Percentiles rank a stretch among this genome's conserved stretches.
Evolutionary conservation across 1,284 basidiomycete genomes (phyloP).

Genomic region (Boletus calvinii): DNA sequence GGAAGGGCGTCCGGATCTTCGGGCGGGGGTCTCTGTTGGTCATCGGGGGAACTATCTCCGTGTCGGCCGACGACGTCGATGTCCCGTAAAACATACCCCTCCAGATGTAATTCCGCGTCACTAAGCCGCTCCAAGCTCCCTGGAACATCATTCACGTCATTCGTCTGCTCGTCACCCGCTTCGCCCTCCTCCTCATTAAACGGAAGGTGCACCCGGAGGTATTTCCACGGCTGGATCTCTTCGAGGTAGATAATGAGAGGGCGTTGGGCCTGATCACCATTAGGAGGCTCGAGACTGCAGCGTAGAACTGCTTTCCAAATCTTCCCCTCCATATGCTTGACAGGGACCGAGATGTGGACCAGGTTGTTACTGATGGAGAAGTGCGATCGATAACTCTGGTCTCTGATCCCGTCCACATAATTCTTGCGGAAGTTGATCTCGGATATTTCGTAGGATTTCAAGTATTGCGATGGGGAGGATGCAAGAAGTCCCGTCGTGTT

Average conservation of each 20-base stretch:
- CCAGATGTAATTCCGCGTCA: constrained; percentile 14
- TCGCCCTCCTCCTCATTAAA: background rate
- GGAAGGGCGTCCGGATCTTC: constrained; percentile 9
- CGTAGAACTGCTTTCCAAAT: constrained; percentile 26
- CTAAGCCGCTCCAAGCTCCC: constrained; percentile 25
- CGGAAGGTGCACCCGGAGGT: constrained; percentile 17
- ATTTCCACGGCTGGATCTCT: constrained; percentile 12
- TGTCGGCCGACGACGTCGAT: constrained; percentile 13
- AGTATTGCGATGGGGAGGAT: constrained; percentile 21
- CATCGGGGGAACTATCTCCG: constrained; percentile 3
- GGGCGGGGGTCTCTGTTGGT: background rate
- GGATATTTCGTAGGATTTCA: constrained; percentile 23
- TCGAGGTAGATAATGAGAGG: constrained; percentile 28
- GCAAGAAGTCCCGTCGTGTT: constrained; percentile 26
- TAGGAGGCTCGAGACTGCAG: constrained; percentile 25
- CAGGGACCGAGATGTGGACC: constrained; percentile 21
- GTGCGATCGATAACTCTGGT: constrained; percentile 12
- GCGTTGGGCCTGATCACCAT: constrained; percentile 11
- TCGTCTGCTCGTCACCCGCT: background rate
- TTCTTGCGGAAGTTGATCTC: constrained; percentile 20
- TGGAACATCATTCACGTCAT: background rate
- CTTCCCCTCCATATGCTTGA: constrained; percentile 18
- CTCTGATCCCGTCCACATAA: constrained; percentile 21
- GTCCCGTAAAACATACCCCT: constrained; percentile 16
- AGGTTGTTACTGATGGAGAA: constrained; percentile 25